A percentile compares a stretch with the other conserved stretches of the same genome.
These are phyloP conservation scores for Gossypium laxum DNA, from an alignment of 441 rosid species.

Conservation along the genomic window DNA sequence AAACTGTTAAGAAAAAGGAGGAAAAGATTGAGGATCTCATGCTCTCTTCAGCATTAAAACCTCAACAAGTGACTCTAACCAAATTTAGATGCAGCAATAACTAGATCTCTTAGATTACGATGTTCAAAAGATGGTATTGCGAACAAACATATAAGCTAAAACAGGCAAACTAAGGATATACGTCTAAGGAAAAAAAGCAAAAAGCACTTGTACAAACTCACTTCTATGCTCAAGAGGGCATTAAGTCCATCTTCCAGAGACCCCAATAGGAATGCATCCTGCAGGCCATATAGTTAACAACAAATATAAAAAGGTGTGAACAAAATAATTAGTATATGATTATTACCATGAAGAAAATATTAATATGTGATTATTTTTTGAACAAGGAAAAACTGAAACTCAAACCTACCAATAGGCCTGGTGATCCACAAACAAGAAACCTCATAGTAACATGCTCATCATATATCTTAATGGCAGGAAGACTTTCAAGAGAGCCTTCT, in stretches of 20 bases:
- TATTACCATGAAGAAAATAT: not conserved
- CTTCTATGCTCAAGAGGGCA: slow-evolving; percentile 87
- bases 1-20: too few species aligned
- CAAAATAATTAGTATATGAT: not conserved
- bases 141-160: slow-evolving; percentile 11
- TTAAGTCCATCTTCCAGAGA: slow-evolving; percentile 84
- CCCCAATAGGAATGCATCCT: slow-evolving; percentile 64
- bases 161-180: not conserved
- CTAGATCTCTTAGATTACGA: not conserved
- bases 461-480: slow-evolving; percentile 79
- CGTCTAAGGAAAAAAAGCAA: not conserved
- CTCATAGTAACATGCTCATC: slow-evolving; percentile 78
- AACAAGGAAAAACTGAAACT: slow-evolving; percentile 16
- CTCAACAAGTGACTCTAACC: not conserved
- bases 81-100: not conserved
- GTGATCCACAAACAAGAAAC: slow-evolving; percentile 81
- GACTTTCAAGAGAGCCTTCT: slow-evolving; percentile 56
- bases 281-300: slow-evolving; percentile 21
- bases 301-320: slow-evolving; percentile 12
- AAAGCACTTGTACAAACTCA: slow-evolving; percentile 30
- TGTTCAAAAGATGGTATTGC: slow-evolving; percentile 5
- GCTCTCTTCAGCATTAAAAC: not conserved
- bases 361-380: not conserved
- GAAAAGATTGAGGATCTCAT: not conserved
- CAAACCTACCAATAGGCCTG: slow-evolving; percentile 48